Evolutionary conservation across 2,329 filamentous ascomycete species (phyloP).

Genomic region (Lasiodiplodia citricola): DNA sequence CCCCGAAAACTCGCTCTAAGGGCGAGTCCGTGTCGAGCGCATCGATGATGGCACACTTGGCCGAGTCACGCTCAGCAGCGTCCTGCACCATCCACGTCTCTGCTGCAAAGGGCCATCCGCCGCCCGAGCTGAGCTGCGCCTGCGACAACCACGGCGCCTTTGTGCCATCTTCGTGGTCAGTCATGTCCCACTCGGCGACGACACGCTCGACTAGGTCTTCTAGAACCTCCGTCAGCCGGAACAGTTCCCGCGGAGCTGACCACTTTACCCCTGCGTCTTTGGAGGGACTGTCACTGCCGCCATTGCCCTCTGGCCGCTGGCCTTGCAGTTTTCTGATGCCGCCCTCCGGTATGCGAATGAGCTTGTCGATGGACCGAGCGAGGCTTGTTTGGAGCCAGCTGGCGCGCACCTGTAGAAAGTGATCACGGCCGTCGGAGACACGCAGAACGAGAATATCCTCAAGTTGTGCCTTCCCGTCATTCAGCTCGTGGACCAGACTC

Average conservation of each 20-base stretch:
- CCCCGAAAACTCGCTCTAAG: constrained; percentile 63
- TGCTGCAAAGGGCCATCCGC: constrained; percentile 65
- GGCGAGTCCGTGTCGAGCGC: constrained; percentile 74
- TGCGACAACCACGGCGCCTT: constrained; percentile 55
- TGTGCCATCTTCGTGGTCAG: constrained; percentile 42
- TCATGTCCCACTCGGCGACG: constrained; percentile 68
- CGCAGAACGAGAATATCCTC: constrained; percentile 90
- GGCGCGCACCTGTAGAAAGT: constrained; percentile 84
- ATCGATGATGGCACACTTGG: constrained; percentile 57
- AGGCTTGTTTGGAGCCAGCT: constrained; percentile 83
- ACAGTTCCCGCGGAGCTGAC: constrained; percentile 86
- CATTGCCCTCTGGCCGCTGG: constrained; percentile 52
- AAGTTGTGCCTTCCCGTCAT: constrained; percentile 67
- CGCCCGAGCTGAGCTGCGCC: constrained; percentile 3
- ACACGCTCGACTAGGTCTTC: constrained; percentile 64
- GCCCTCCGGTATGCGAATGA: constrained; percentile 81
- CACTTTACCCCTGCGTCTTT: constrained; percentile 63
- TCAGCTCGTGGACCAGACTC: constrained; percentile 70
- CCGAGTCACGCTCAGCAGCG: constrained; percentile 47
- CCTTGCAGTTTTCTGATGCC: constrained; percentile 74
- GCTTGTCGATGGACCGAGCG: constrained; percentile 83
- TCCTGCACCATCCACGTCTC: constrained; percentile 54
- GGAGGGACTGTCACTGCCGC: constrained; percentile 21
- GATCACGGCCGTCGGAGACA: constrained; percentile 82
- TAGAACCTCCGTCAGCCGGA: constrained; percentile 84